phyloP scores from a whole-genome alignment of 192 early-diverging fungal genomes.

The Anaeromyces robustus region DNA sequence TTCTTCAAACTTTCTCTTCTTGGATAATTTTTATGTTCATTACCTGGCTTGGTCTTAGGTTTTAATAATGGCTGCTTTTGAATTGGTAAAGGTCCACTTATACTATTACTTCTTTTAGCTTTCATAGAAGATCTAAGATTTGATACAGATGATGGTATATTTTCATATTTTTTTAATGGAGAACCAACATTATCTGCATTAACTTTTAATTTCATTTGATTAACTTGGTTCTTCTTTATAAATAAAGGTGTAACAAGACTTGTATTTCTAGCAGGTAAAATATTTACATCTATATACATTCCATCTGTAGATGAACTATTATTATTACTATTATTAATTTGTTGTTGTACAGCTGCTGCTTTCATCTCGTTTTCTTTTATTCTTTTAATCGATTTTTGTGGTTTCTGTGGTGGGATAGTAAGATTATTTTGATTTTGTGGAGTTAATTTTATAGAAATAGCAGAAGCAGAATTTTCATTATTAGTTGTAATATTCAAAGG shows the following conservation, averaged over 20 bases:
- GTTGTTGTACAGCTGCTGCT: neutral
- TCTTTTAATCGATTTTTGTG: neutral
- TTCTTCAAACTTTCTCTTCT: neutral
- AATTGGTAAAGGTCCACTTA: neutral
- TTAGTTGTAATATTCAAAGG: neutral
- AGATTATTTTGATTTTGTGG: neutral
- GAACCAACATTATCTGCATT: neutral
- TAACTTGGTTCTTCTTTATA: too few species aligned
- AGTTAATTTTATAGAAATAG: neutral
- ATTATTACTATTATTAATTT: too few species aligned
- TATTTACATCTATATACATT: neutral
- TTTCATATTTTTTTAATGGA: neutral
- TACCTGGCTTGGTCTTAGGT: neutral
- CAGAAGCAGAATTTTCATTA: neutral
- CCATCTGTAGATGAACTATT: neutral
- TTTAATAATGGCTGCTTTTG: neutral
- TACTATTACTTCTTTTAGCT: neutral
- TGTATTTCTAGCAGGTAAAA: neutral
- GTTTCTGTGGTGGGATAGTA: neutral
- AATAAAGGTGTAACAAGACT: neutral
- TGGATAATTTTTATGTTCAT: neutral
- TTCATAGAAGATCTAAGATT: neutral
- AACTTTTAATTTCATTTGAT: neutral
- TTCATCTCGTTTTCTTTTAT: neutral
- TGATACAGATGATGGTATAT: neutral